These are phyloP conservation scores for Fusarium xyrophilum DNA, from an alignment of 2,329 filamentous ascomycete genomes.

Conservation along the genomic window DNA sequence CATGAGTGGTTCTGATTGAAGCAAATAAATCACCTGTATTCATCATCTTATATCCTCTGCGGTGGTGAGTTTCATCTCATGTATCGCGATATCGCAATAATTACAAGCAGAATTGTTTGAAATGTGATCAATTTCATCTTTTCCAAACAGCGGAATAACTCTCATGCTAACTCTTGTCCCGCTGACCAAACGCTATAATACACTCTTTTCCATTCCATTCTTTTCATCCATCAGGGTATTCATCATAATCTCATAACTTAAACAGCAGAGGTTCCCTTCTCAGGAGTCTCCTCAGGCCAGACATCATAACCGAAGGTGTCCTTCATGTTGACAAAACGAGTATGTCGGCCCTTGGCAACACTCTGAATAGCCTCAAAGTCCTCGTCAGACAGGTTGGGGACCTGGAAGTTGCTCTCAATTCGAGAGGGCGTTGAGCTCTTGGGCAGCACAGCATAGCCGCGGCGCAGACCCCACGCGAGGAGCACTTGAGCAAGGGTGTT, in stretches of 20 bases:
- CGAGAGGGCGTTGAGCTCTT: slow-evolving; percentile 72
- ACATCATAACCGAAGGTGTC: slow-evolving; percentile 79
- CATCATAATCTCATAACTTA: slow-evolving; percentile 26
- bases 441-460: slow-evolving; percentile 72
- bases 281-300: slow-evolving; percentile 63
- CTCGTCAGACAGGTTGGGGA: slow-evolving; percentile 52
- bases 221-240: slow-evolving; percentile 17
- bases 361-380: slow-evolving; percentile 59
- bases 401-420: slow-evolving; percentile 54
- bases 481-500: slow-evolving; percentile 61
- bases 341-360: slow-evolving; percentile 63
- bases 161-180: slow-evolving; percentile 14
- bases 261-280: slow-evolving; percentile 26
- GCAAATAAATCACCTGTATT: too few species aligned
- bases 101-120: not conserved
- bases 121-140: not conserved
- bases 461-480: slow-evolving; percentile 66
- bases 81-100: fast-evolving
- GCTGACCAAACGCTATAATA: slow-evolving; percentile 23
- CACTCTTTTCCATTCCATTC: not conserved
- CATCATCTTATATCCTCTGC: not conserved
- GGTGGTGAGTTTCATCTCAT: not conserved
- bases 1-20: too few species aligned
- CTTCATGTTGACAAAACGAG: slow-evolving; percentile 82
- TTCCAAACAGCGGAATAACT: not conserved